Conservation (phyloP, 371 early-diverging fungal species). For the Saksenaea vasiformis region DNA sequence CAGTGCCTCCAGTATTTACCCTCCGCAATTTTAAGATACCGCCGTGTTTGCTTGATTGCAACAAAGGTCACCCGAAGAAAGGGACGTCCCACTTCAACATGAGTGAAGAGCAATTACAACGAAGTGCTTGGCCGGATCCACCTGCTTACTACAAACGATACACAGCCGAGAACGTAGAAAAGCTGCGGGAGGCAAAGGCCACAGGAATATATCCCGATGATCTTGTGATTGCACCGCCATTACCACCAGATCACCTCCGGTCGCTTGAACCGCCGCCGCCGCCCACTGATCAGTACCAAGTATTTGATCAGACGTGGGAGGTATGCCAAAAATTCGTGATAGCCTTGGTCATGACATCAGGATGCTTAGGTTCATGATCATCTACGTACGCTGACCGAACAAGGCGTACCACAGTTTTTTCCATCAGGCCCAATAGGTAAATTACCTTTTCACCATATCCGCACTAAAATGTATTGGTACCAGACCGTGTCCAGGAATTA, state of each 20-base stretch:
- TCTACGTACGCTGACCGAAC: conserved; percentile 63
- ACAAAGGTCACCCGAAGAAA: too few species aligned
- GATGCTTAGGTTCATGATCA: conserved; percentile 57
- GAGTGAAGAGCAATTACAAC: conserved; percentile 31
- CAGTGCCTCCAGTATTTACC: too few species aligned
- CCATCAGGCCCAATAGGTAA: conserved; percentile 58
- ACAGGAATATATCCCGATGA: conserved; percentile 25
- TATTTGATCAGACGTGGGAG: conserved; percentile 76
- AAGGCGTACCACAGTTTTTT: conserved; percentile 68
- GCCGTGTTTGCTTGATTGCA: too few species aligned
- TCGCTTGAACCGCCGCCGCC: conserved; percentile 65
- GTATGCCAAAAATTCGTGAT: conserved; percentile 24
- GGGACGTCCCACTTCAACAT: background rate
- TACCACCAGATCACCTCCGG: conserved; percentile 43
- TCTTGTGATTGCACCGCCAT: conserved; percentile 36
- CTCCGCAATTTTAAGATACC: too few species aligned
- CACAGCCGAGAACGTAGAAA: conserved; percentile 58
- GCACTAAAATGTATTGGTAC: conserved; percentile 7
- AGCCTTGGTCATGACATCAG: background rate
- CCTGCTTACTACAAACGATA: conserved; percentile 69
- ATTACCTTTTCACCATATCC: background rate
- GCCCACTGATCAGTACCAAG: conserved; percentile 61
- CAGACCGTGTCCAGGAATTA: conserved; percentile 73
- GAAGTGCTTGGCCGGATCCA: conserved; percentile 70
- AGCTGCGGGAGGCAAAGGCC: conserved; percentile 34